phyloP scores from a whole-genome alignment of 352 stramenopile genomes.

The Pythium periplocum region DNA sequence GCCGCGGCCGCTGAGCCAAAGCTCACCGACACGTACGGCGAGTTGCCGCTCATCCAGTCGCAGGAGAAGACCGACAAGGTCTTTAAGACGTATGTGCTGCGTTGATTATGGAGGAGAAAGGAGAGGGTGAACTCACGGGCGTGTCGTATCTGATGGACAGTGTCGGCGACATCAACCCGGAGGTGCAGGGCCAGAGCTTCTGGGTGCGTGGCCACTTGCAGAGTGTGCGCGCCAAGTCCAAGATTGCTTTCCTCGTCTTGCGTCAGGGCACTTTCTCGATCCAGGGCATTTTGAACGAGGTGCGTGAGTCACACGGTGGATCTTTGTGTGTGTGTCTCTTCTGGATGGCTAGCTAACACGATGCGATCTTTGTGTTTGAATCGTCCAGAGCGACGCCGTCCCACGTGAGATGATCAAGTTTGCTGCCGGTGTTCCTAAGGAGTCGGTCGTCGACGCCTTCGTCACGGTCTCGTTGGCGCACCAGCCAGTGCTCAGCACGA shows the following conservation, averaged over 20 bases:
- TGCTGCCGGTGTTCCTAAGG: conserved; percentile 88
- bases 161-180: conserved; percentile 66
- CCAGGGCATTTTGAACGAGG: conserved; percentile 86
- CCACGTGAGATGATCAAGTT: conserved; percentile 98
- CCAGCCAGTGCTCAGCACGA: conserved; percentile 91
- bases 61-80: conserved; percentile 74
- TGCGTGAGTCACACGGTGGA: conserved; percentile 5
- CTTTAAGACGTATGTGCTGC: conserved; percentile 41
- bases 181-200: conserved; percentile 84
- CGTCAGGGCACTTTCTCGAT: conserved; percentile 95
- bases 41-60: conserved; percentile 89
- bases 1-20: conserved; percentile 49
- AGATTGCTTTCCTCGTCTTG: conserved; percentile 96
- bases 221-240: conserved; percentile 91
- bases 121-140: no score
- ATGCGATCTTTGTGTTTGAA: no score
- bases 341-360: no score
- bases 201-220: conserved; percentile 95
- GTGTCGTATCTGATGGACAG: conserved; percentile 9
- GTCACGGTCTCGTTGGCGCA: conserved; percentile 88
- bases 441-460: conserved; percentile 96
- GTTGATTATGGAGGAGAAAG: conserved; percentile 15
- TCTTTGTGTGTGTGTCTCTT: no score
- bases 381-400: conserved; percentile 63
- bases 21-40: conserved; percentile 84